These are phyloP conservation scores for Capsicum baccatum DNA, from an alignment of 257 asterid species.

Conservation along the genomic window DNA sequence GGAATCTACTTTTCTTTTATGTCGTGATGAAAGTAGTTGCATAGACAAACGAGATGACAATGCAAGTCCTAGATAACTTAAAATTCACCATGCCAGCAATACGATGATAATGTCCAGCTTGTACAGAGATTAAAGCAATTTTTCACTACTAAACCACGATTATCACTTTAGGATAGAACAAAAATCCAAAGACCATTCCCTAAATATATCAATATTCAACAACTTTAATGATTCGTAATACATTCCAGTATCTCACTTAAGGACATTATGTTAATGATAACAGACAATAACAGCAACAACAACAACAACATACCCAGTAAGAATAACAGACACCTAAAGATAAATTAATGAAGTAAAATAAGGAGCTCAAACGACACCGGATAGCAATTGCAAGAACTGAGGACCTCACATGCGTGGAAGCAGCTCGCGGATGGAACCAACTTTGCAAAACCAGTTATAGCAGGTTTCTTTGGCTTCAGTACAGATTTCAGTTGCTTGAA, in stretches of 20 bases:
- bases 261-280: slow-evolving; percentile 2
- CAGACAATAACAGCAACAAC: neutral
- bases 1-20: slow-evolving; percentile 10
- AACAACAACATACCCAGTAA: too few relatives aligned
- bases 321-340: slow-evolving; percentile 18
- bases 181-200: neutral
- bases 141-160: slow-evolving; percentile 3
- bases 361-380: neutral
- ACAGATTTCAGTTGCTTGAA: slow-evolving; percentile 55
- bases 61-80: neutral
- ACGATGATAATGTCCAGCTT: slow-evolving; percentile 6
- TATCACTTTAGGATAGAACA: neutral
- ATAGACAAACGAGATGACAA: slow-evolving; percentile 12
- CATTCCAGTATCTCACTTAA: neutral
- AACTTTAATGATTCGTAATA: slow-evolving; percentile 4
- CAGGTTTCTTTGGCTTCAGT: slow-evolving; percentile 90
- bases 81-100: slow-evolving; percentile 17
- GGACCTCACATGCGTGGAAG: slow-evolving; percentile 88
- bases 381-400: slow-evolving; percentile 29
- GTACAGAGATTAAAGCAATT: neutral
- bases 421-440: slow-evolving; percentile 74
- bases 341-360: slow-evolving; percentile 5
- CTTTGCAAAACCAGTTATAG: slow-evolving; percentile 88
- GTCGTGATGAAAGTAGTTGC: neutral
- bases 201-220: neutral